Percentiles rank a stretch among this genome's conserved stretches.
These are phyloP conservation scores for Tulasnella sp. DNA, from an alignment of 768 basidiomycete species.

Conservation along the genomic window DNA sequence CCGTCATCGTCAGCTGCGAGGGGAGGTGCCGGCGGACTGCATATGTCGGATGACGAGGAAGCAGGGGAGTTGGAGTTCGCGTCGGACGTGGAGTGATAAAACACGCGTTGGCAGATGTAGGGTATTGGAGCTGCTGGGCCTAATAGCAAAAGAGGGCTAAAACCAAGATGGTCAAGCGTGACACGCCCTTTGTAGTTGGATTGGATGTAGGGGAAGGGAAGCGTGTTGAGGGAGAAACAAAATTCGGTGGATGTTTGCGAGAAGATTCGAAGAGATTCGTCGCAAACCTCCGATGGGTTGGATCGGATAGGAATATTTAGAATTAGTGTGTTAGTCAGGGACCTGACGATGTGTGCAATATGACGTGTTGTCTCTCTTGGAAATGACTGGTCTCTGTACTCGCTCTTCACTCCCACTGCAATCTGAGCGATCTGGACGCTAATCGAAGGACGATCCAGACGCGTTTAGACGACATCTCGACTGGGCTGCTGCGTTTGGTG, in stretches of 20 bases:
- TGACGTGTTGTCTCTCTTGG: neutral
- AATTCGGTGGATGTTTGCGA: neutral
- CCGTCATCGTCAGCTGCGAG: conserved; percentile 16
- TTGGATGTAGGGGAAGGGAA: neutral
- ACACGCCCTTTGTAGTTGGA: neutral
- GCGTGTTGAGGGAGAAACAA: neutral
- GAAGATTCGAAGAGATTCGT: neutral
- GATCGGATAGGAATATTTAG: neutral
- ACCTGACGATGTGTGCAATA: neutral
- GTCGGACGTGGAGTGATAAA: conserved; percentile 24
- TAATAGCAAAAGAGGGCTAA: neutral
- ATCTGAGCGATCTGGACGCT: neutral
- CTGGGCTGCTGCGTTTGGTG: neutral
- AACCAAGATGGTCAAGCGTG: conserved; percentile 13
- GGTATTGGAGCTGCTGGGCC: neutral
- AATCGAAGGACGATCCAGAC: neutral
- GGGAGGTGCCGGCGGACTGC: conserved; percentile 3
- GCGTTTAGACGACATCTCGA: neutral
- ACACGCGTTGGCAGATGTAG: neutral
- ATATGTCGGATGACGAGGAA: conserved; percentile 23
- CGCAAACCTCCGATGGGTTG: neutral
- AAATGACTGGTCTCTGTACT: neutral
- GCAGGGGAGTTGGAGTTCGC: conserved; percentile 28
- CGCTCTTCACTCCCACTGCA: neutral
- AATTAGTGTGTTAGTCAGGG: conserved; percentile 9